These are phyloP conservation scores for Tricholoma furcatifolium DNA, from an alignment of 768 basidiomycete species.

Conservation along the genomic window DNA sequence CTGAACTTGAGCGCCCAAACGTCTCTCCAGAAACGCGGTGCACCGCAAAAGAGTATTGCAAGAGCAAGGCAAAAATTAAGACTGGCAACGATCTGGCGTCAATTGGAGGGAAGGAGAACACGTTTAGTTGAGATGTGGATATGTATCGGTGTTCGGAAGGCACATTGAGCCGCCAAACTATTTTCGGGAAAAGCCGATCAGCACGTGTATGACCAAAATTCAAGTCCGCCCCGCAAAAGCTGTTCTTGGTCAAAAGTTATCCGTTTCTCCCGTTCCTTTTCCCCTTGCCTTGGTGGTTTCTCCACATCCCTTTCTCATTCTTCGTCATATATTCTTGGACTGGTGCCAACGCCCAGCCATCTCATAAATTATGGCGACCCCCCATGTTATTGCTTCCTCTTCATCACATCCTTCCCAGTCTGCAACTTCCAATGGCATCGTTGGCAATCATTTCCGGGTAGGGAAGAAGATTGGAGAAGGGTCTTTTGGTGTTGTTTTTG, in stretches of 20 bases:
- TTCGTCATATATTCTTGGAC: slow-evolving; percentile 22
- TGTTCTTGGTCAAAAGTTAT: slow-evolving; percentile 1
- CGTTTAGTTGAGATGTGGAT: not conserved
- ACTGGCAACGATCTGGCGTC: too few relatives aligned
- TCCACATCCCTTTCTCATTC: slow-evolving; percentile 17
- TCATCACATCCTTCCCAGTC: slow-evolving; percentile 66
- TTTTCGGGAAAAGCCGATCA: slow-evolving; percentile 12
- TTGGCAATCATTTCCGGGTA: slow-evolving; percentile 81
- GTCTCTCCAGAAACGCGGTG: too few relatives aligned
- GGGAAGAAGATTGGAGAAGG: slow-evolving; percentile 99
- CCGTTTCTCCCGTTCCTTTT: not conserved
- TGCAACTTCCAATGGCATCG: slow-evolving; percentile 66
- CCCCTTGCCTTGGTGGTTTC: slow-evolving; percentile 18
- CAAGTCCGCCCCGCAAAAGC: slow-evolving; percentile 15
- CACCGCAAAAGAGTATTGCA: too few relatives aligned
- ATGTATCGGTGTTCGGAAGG: not conserved
- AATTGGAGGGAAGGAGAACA: too few relatives aligned
- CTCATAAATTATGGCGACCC: slow-evolving; percentile 60
- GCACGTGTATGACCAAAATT: slow-evolving; percentile 20
- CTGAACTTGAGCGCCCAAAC: too few relatives aligned
- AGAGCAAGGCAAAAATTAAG: too few relatives aligned
- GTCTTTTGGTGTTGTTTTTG: slow-evolving; percentile 97
- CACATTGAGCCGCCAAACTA: not conserved
- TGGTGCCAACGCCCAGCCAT: slow-evolving; percentile 17
- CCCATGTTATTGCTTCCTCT: slow-evolving; percentile 82